Evolutionary conservation across 129 eudicot genomes (phyloP).

Genomic region (carrot (Daucus carota)): DNA sequence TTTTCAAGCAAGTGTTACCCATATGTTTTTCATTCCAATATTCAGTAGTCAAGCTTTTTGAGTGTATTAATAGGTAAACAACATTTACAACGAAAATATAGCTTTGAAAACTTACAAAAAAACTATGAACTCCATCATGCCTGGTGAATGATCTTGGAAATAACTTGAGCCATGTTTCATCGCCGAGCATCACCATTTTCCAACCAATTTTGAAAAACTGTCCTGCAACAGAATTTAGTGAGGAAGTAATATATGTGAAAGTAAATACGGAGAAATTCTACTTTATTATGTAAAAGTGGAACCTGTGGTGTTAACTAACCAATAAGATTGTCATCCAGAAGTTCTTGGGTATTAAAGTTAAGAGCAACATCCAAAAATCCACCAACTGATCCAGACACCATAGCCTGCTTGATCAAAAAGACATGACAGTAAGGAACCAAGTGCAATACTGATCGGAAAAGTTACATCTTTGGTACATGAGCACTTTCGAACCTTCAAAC

Average conservation of each 20-base stretch:
- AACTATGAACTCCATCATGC: constrained; percentile 95
- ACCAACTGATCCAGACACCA: constrained; percentile 78
- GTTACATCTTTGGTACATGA: background rate
- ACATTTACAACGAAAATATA: background rate
- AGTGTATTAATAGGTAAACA: background rate
- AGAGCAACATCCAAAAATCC: constrained; percentile 90
- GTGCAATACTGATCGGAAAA: background rate
- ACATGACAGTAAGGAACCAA: background rate
- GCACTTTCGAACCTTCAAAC: constrained; percentile 62
- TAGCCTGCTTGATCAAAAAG: constrained; percentile 46
- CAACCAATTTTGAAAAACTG: constrained; percentile 72
- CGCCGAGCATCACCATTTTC: constrained; percentile 97
- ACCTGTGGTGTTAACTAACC: constrained; percentile 30
- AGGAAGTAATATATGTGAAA: constrained; percentile 14
- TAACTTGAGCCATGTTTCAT: constrained; percentile 94
- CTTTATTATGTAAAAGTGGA: background rate
- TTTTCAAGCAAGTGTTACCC: background rate
- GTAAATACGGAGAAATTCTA: background rate
- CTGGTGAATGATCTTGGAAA: constrained; percentile 70
- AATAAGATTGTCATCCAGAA: constrained; percentile 80
- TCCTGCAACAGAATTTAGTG: constrained; percentile 38
- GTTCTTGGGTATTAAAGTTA: constrained; percentile 81
- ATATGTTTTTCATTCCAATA: background rate
- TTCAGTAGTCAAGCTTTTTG: background rate
- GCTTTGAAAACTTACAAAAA: constrained; percentile 54